Conservation (phyloP, 2,329 filamentous ascomycete genomes). For the Xylariaceae sp. region DNA sequence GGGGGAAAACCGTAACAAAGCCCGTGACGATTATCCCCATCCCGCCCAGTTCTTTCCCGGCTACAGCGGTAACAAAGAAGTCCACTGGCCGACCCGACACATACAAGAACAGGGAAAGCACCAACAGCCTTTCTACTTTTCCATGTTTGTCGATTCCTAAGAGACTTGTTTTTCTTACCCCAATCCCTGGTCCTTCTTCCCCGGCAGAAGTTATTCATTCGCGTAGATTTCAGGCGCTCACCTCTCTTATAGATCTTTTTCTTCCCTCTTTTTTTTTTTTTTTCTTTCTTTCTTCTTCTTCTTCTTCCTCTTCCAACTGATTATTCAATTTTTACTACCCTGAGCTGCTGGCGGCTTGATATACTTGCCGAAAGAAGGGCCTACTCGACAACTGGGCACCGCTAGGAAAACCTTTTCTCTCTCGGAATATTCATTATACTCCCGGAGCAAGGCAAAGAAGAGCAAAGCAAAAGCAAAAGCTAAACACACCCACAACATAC, state of each 20-base stretch:
- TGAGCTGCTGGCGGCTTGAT: conserved; percentile 31
- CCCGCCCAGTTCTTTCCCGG: conserved; percentile 14
- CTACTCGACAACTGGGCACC: conserved; percentile 4
- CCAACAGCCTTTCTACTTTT: conserved; percentile 19
- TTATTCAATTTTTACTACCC: conserved; percentile 5
- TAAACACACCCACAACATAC: too few relatives aligned
- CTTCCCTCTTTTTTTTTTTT: background rate
- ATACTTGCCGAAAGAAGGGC: conserved; percentile 21
- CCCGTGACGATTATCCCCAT: conserved; percentile 10
- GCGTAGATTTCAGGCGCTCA: conserved; percentile 26
- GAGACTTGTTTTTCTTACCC: conserved; percentile 8
- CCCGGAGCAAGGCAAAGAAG: background rate
- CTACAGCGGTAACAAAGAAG: conserved; percentile 25
- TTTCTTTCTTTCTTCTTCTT: background rate
- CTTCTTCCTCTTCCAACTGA: conserved; percentile 11
- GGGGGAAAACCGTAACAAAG: conserved; percentile 18
- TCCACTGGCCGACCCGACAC: conserved; percentile 16
- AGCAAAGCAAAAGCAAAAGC: conserved; percentile 9
- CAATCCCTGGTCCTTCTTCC: conserved; percentile 16
- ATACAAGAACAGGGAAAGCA: conserved; percentile 27
- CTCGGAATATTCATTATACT: background rate
- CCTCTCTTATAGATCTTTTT: conserved; percentile 19
- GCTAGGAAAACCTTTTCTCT: too few relatives aligned
- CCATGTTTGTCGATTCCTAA: conserved; percentile 7
- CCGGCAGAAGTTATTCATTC: conserved; percentile 23